Conservation (phyloP, 345 rosid genomes). For the Gossypioides kirkii region DNA sequence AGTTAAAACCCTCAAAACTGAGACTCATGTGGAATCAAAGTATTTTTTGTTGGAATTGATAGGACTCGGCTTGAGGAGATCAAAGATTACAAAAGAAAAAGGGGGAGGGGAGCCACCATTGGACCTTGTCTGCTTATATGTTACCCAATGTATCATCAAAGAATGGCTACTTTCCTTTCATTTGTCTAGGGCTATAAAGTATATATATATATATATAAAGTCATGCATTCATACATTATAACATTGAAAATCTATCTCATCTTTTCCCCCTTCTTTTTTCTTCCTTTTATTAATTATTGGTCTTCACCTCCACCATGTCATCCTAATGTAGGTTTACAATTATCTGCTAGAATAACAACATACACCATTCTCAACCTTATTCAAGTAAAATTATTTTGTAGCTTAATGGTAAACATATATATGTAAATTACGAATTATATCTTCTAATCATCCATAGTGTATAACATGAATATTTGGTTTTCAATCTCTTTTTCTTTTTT, state of each 20-base stretch:
- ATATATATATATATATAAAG: background rate
- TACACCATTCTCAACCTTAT: too few species aligned
- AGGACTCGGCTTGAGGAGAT: slow-evolving; percentile 9
- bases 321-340: background rate
- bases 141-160: slow-evolving; percentile 20
- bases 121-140: slow-evolving; percentile 15
- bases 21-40: slow-evolving; percentile 10
- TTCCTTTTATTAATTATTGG: background rate
- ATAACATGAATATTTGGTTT: too few species aligned
- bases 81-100: background rate
- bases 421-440: too few species aligned
- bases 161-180: background rate
- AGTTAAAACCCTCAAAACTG: too few species aligned
- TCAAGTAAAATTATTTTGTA: too few species aligned
- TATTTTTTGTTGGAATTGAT: slow-evolving; percentile 13
- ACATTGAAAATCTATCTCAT: background rate
- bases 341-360: too few species aligned
- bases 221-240: background rate
- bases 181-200: slow-evolving; percentile 14
- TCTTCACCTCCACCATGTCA: background rate
- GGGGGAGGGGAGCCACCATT: background rate
- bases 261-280: background rate
- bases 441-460: too few species aligned
- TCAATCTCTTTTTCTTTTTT: too few species aligned
- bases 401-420: too few species aligned